These are phyloP conservation scores for Coffea canephora DNA, from an alignment of 257 asterid species.

Conservation along the genomic window DNA sequence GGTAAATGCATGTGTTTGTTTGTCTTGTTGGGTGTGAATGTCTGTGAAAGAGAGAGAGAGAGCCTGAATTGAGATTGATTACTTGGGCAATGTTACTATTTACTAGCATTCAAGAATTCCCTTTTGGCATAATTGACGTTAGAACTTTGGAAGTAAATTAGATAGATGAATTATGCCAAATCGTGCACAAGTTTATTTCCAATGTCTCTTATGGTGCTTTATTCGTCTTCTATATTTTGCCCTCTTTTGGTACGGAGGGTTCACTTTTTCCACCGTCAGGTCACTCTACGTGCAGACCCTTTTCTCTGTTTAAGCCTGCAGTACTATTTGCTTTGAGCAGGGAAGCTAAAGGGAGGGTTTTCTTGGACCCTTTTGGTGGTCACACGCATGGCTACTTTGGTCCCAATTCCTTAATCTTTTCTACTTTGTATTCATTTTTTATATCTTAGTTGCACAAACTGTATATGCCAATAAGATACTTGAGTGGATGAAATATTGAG, in stretches of 20 bases:
- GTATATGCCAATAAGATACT: neutral
- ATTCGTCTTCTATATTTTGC: constrained; percentile 6
- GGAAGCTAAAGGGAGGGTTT: neutral
- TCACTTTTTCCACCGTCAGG: constrained; percentile 21
- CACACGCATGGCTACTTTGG: constrained; percentile 79
- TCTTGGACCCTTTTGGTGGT: constrained; percentile 49
- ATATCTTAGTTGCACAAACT: neutral
- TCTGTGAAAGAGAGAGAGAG: neutral
- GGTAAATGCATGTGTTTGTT: constrained; percentile 22
- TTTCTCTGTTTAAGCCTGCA: constrained; percentile 11
- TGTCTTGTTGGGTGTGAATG: constrained; percentile 10
- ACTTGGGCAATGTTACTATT: neutral
- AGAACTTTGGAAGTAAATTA: neutral
- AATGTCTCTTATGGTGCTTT: constrained; percentile 4
- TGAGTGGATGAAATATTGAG: neutral
- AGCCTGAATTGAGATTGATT: neutral
- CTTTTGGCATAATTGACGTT: neutral
- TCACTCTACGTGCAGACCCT: constrained; percentile 26
- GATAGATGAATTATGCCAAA: neutral
- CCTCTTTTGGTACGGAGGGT: constrained; percentile 12
- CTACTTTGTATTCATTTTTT: neutral
- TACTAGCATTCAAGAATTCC: neutral
- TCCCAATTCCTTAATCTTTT: constrained; percentile 37
- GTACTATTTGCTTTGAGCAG: constrained; percentile 9
- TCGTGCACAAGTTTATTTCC: constrained; percentile 6